Percentiles rank a stretch among this genome's conserved stretches.
phyloP scores from a whole-genome alignment of 495 filamentous ascomycete species.

The Neurospora sp. region DNA sequence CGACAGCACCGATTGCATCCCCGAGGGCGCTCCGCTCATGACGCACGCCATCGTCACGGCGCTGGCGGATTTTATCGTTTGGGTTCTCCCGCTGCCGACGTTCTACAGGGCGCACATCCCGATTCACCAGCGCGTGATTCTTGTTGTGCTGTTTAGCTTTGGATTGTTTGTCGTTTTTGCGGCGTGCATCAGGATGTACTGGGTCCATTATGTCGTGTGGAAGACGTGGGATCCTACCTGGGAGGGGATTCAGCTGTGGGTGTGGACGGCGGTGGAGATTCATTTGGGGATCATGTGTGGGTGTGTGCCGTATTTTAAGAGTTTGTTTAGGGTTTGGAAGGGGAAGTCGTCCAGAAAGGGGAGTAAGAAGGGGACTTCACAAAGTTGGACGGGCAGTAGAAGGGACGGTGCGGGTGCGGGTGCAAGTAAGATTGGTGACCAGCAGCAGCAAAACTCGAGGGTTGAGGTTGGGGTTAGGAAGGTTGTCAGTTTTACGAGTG shows the following conservation, averaged over 20 bases:
- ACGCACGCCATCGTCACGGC: slow-evolving; percentile 23
- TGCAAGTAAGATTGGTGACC: no score
- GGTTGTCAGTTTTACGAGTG: neutral
- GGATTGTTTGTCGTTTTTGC: slow-evolving; percentile 18
- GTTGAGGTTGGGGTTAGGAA: neutral
- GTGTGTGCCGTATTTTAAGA: slow-evolving; percentile 29
- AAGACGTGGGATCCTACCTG: slow-evolving; percentile 25
- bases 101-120: slow-evolving; percentile 22
- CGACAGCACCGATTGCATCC: slow-evolving; percentile 11
- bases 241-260: slow-evolving; percentile 31
- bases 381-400: neutral
- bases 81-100: slow-evolving; percentile 31
- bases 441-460: neutral
- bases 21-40: slow-evolving; percentile 18
- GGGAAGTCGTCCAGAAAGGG: neutral
- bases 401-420: no score
- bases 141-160: slow-evolving; percentile 18
- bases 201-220: slow-evolving; percentile 16
- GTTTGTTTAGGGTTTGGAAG: slow-evolving; percentile 18
- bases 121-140: slow-evolving; percentile 9
- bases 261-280: slow-evolving; percentile 34
- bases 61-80: slow-evolving; percentile 28
- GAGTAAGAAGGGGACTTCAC: neutral
- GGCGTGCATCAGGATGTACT: slow-evolving; percentile 15
- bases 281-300: slow-evolving; percentile 31